phyloP scores from a whole-genome alignment of 148 eudicot genomes.

The Silene conica region DNA sequence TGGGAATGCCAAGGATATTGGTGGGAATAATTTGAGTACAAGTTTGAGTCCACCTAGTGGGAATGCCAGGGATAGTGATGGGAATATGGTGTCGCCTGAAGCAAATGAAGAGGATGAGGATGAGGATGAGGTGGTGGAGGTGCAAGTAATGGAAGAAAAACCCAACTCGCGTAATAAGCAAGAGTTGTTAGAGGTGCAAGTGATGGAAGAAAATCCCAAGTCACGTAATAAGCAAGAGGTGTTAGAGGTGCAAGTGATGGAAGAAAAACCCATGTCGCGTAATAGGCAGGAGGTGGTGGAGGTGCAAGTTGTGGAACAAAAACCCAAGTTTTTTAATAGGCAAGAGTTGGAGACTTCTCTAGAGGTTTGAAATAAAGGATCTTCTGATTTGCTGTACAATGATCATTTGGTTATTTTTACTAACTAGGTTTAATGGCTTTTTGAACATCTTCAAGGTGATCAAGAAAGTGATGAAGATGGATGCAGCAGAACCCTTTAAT shows the following conservation, averaged over 20 bases:
- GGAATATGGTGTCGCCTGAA: conserved; percentile 29
- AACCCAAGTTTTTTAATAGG: conserved; percentile 39
- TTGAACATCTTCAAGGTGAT: conserved; percentile 44
- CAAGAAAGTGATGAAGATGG: conserved; percentile 93
- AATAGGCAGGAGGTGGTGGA: conserved; percentile 54
- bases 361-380: conserved; percentile 48
- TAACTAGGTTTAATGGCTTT: not conserved
- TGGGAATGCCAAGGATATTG: not conserved
- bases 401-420: not conserved
- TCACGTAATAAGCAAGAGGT: conserved; percentile 46
- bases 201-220: conserved; percentile 24
- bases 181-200: conserved; percentile 17
- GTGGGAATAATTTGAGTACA: not conserved
- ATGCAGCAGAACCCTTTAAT: conserved; percentile 92
- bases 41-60: conserved; percentile 13
- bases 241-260: conserved; percentile 16
- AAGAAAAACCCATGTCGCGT: conserved; percentile 24
- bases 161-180: not conserved
- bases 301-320: conserved; percentile 26
- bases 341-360: conserved; percentile 65
- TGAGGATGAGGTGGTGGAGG: conserved; percentile 27
- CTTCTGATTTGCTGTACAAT: not conserved
- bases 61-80: conserved; percentile 23
- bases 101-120: conserved; percentile 37
- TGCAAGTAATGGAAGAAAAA: not conserved